These are phyloP conservation scores for Ophidiomyces ophidiicola DNA, from an alignment of 2,329 filamentous ascomycete species.

Conservation along the genomic window DNA sequence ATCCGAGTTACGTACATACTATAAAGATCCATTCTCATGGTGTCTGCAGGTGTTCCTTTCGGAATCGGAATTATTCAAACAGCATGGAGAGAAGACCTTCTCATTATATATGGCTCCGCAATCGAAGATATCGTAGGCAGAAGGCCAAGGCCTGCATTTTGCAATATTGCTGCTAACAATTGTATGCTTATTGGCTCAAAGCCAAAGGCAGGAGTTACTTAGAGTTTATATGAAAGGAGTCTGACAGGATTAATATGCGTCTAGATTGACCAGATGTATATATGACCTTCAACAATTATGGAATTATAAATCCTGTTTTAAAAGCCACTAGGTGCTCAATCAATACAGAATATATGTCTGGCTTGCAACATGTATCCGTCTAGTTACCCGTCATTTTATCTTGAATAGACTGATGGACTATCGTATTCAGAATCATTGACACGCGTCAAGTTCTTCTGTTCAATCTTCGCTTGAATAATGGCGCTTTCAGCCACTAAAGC, in stretches of 20 bases:
- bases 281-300: too few relatives aligned
- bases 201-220: not conserved
- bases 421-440: conserved; percentile 2
- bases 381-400: too few relatives aligned
- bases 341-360: too few relatives aligned
- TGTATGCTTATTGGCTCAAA: conserved; percentile 11
- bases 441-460: not conserved
- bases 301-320: too few relatives aligned
- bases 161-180: conserved; percentile 10
- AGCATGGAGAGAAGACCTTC: conserved; percentile 46
- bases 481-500: not conserved
- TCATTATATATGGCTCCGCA: conserved; percentile 51
- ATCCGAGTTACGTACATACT: not conserved
- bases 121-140: conserved; percentile 43
- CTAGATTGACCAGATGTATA: too few relatives aligned
- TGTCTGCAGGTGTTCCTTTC: conserved; percentile 48
- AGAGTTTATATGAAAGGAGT: too few relatives aligned
- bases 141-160: conserved; percentile 9
- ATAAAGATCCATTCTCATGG: too few relatives aligned
- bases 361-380: too few relatives aligned
- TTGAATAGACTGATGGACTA: conserved; percentile 7
- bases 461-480: not conserved
- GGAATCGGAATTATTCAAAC: conserved; percentile 50
- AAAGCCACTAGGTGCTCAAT: too few relatives aligned
- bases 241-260: too few relatives aligned